These are phyloP conservation scores for Papiliotrema laurentii DNA, from an alignment of 1,284 basidiomycete genomes.

Conservation along the genomic window DNA sequence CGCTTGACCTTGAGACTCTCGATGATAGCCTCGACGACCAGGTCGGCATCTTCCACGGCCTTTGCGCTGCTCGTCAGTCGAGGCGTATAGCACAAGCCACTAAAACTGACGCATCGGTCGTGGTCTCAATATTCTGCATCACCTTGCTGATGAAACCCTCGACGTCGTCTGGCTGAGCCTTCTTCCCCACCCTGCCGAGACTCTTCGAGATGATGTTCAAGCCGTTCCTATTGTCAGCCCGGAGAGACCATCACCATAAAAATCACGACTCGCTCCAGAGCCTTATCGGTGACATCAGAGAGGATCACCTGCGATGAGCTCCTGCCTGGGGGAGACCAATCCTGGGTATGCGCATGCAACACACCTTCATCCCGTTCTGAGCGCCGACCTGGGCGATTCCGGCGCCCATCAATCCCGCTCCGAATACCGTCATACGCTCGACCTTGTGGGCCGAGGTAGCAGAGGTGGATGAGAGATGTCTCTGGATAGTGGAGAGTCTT, in stretches of 20 bases:
- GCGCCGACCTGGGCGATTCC: constrained; percentile 54
- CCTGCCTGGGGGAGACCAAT: neutral
- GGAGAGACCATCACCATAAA: neutral
- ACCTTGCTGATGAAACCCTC: constrained; percentile 47
- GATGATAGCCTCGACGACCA: constrained; percentile 59
- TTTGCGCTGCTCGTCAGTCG: constrained; percentile 27
- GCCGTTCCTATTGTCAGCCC: constrained; percentile 49
- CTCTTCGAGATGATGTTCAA: constrained; percentile 55
- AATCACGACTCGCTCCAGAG: constrained; percentile 30
- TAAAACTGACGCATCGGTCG: constrained; percentile 50
- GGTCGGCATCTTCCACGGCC: constrained; percentile 52
- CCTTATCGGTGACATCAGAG: constrained; percentile 49
- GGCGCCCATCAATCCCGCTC: constrained; percentile 54
- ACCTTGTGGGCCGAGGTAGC: constrained; percentile 16
- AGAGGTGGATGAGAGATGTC: constrained; percentile 23
- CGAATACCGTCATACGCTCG: constrained; percentile 49
- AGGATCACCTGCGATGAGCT: constrained; percentile 32
- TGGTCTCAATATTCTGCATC: constrained; percentile 51
- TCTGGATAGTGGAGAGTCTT: constrained; percentile 16
- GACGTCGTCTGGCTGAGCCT: constrained; percentile 49
- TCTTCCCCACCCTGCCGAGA: constrained; percentile 53
- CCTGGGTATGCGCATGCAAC: neutral
- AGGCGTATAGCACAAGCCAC: neutral
- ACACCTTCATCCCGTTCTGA: constrained; percentile 50
- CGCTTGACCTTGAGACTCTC: constrained; percentile 56